Base-by-base conservation (phyloP, 1,284 basidiomycete genomes). In the Ustilago sp. region DNA sequence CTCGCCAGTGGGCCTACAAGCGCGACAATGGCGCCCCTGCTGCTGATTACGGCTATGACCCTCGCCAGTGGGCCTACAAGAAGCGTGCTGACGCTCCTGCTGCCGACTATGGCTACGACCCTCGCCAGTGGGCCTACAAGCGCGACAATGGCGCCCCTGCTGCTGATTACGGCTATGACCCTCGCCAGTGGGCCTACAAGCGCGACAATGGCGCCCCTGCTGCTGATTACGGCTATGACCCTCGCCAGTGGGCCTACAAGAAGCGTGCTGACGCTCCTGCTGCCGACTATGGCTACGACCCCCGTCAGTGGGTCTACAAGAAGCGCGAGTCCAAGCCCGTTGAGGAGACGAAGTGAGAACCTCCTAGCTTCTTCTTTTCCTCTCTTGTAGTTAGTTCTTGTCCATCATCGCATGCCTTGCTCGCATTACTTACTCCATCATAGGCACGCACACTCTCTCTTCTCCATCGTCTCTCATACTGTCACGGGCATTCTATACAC, bases 31-130 rank as follows among this genome's bases (percentile, higher is more conserved):
- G n/a, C n/a, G n/a, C n/a, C n/a, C n/a, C n/a, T n/a, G n/a, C n/a
- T n/a, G n/a, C n/a, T 28, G 69, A 72, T 48, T 72, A 43, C 12
- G 64, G 69, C 32, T 28, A 36, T n/a, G 55, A 63, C 41, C 60
- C 67, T 15, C 8, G 50, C 12, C 67, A 63, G 61, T 69, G 38
- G 36, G 43, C 19, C 9, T 72, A 63, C 56, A 72, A 59, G 62
- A 53, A 59, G 17, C 57, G 45, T 35, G 39, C 51, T n/a, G 66
- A 51, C 15, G 66, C 60, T 11, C 60, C 67, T 15, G n/a, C 65
- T 31, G 59, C 11, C 12, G 59, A 68, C 59, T 63, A 55, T 23
- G 63, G 56, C 3, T 53, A 50, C 64, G 58, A 66, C 58, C 56
- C 64, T 19, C 19, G 52, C 11, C 55, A 57, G 55, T 57, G 38